Conservation (phyloP, 257 asterid species). For the Ilex aquifolium region DNA sequence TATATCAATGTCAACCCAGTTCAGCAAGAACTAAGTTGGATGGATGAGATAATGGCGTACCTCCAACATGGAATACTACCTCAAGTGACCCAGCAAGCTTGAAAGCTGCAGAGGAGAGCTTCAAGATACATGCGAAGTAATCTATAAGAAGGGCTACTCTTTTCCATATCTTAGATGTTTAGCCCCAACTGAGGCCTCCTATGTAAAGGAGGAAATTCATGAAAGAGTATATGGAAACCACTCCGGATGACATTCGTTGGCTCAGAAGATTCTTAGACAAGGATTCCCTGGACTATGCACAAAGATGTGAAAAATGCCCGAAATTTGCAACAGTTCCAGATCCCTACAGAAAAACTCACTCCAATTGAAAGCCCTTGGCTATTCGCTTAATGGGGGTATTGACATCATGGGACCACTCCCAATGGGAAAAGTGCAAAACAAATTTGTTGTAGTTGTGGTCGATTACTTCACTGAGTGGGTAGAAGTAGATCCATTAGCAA, state of each 20-base stretch:
- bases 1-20: background rate
- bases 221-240: background rate
- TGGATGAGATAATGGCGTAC: no score
- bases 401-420: background rate
- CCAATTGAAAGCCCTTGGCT: background rate
- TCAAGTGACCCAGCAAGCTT: background rate
- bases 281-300: background rate
- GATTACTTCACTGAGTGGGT: no score
- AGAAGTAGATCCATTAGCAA: no score
- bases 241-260: background rate
- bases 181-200: background rate
- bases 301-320: background rate
- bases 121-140: no score
- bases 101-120: no score
- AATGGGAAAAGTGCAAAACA: background rate
- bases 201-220: background rate
- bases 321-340: background rate
- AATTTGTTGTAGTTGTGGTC: background rate
- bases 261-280: background rate
- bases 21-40: no score
- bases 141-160: no score
- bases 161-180: no score
- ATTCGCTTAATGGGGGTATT: background rate
- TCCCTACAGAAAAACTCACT: no score
- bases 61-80: no score